A percentile compares a stretch with the other conserved stretches of the same genome.
These are phyloP conservation scores for Leccinum subgranulosum DNA, from an alignment of 768 basidiomycete species.

Conservation along the genomic window DNA sequence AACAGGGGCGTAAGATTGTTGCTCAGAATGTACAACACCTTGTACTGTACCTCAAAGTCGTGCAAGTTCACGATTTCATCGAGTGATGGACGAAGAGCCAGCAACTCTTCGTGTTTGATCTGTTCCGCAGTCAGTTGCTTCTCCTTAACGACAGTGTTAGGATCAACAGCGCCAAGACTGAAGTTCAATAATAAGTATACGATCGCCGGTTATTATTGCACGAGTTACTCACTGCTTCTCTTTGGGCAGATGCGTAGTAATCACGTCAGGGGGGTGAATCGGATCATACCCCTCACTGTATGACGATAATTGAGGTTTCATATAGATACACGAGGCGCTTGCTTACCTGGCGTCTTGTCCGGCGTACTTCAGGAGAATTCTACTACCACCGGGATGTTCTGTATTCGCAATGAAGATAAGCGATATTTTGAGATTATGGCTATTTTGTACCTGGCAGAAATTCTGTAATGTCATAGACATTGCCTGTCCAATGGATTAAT, in stretches of 20 bases:
- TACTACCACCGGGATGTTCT: constrained; percentile 77
- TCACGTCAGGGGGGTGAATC: constrained; percentile 81
- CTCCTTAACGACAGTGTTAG: constrained; percentile 57
- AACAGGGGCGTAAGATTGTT: constrained; percentile 1
- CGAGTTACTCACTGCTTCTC: constrained; percentile 66
- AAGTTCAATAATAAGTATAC: neutral
- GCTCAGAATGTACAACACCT: neutral
- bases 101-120: constrained; percentile 58
- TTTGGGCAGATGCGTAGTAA: constrained; percentile 68
- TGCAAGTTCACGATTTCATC: constrained; percentile 83
- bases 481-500: constrained; percentile 67
- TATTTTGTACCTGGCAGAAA: constrained; percentile 62
- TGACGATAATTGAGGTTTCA: neutral
- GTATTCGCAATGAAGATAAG: neutral
- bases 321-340: neutral
- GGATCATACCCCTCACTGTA: constrained; percentile 65
- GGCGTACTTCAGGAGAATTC: constrained; percentile 80
- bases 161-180: constrained; percentile 69
- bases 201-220: neutral
- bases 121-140: constrained; percentile 66
- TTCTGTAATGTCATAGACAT: constrained; percentile 76
- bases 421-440: constrained; percentile 30
- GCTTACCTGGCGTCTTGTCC: constrained; percentile 82
- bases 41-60: constrained; percentile 83
- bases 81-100: constrained; percentile 62